Evolutionary conservation across 805 yeast genomes (phyloP).

Genomic region (Yarrowia alimentaria): DNA sequence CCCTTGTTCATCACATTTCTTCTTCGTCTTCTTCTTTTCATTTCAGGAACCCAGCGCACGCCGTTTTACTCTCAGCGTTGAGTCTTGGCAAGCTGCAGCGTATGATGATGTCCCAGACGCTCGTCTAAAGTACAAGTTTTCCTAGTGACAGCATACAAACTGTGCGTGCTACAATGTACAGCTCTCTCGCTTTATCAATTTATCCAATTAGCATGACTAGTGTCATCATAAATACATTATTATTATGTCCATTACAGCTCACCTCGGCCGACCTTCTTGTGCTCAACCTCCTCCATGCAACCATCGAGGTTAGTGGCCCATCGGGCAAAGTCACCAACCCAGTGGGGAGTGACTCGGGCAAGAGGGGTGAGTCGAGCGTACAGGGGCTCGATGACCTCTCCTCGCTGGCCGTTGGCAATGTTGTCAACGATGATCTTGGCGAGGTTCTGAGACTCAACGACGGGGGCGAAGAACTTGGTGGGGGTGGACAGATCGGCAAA

Average conservation of each 20-base stretch:
- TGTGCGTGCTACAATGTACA: no score
- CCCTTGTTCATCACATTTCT: no score
- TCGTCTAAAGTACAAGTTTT: no score
- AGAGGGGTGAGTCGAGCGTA: slow-evolving; percentile 72
- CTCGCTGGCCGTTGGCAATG: slow-evolving; percentile 58
- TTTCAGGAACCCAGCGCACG: no score
- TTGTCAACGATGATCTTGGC: slow-evolving; percentile 59
- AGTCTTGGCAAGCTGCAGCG: no score
- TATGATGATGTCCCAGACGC: no score
- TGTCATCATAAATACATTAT: slow-evolving; percentile 23
- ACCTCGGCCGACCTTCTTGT: slow-evolving; percentile 26
- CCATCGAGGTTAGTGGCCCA: slow-evolving; percentile 26
- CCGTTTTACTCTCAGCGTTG: no score
- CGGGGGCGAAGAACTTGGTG: slow-evolving; percentile 74
- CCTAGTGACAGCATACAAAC: no score
- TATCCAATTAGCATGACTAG: no score
- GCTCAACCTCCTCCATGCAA: slow-evolving; percentile 28
- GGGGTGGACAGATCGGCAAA: slow-evolving; percentile 76
- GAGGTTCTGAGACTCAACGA: slow-evolving; percentile 63
- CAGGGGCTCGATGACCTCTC: slow-evolving; percentile 70
- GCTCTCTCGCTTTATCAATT: no score
- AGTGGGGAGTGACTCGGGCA: slow-evolving; percentile 22
- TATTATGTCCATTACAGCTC: slow-evolving; percentile 14
- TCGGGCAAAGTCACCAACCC: slow-evolving; percentile 24
- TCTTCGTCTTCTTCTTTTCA: no score